Base-by-base conservation (phyloP, 768 basidiomycete genomes). In the Hydnum rufescens region DNA sequence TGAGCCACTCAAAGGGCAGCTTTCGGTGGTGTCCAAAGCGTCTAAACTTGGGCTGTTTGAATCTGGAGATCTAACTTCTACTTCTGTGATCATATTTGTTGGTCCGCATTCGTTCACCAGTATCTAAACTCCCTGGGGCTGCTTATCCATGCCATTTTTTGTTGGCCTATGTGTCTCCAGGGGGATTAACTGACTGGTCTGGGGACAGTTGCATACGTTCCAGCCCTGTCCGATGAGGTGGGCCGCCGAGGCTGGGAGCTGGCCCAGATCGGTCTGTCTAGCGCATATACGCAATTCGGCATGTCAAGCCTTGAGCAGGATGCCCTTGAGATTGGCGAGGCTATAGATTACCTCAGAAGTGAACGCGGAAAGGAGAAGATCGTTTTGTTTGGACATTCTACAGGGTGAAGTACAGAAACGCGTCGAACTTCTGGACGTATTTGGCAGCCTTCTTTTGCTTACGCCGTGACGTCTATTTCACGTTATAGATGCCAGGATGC, bases 401-500 rank as follows among this genome's bases (percentile, higher is more conserved):
- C 51, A 52, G 51, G 51, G 51, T 52, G n/a, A 48, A 13, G 13
- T 13, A 28, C 23, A 34, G 13, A 18, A 18, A 16, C 16, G 32
- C 36, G 16, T 6, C 36, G 13, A 42, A 8, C 19, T 42, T n/a
- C 25, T 13, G 8, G 44, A 13, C 44, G 8, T 25, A 13, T 28
- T 47, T 26, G 8, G 26, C 25, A 8, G 8, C 25, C 13, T 26
- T 47, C 44, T 19, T 39, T 8, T 8, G 34, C 34, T 8, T 8
- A 39, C 34, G 19, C 8, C 19, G 8, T 8, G 8, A 8, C 34
- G 8, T 8, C 8, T 8, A 39, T 8, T 39, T 39, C 25, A 47
- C 28, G 44, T 8, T 36, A 13, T 8, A 52, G 51, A n/a, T 52
- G 51, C 30, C 51, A 52, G 50, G 51, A 52, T 49, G 51, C 51